Percentiles rank a stretch among this genome's conserved stretches.
Evolutionary conservation across 1,284 basidiomycete species (phyloP).

Genomic region (Ustilago xerochloae): DNA sequence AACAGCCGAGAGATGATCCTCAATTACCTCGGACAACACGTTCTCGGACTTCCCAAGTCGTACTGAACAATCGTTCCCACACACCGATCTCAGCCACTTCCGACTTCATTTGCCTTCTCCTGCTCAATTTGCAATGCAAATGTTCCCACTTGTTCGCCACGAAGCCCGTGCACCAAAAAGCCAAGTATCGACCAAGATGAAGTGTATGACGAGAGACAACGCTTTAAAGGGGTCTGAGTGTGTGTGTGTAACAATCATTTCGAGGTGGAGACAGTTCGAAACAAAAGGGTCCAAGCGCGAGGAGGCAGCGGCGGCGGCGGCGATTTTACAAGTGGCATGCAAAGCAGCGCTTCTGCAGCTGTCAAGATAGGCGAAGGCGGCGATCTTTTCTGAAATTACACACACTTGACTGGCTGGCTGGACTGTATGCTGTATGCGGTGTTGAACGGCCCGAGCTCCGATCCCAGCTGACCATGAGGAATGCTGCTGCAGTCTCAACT

Average conservation of each 20-base stretch:
- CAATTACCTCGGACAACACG: slow-evolving; percentile 52
- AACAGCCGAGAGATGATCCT: slow-evolving; percentile 66
- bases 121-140: neutral
- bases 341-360: neutral
- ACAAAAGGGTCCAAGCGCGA: neutral
- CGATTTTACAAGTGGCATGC: neutral
- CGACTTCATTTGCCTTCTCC: neutral
- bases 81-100: neutral
- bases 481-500: neutral
- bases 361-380: neutral
- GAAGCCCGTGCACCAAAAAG: no score
- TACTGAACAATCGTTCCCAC: slow-evolving; percentile 22
- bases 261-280: no score
- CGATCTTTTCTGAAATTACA: no score
- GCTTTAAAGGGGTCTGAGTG: no score
- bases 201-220: no score
- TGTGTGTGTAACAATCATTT: no score
- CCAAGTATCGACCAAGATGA: no score
- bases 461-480: neutral
- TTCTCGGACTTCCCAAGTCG: slow-evolving; percentile 55
- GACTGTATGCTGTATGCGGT: neutral
- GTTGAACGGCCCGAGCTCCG: neutral
- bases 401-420: neutral
- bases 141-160: no score
- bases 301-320: no score